Evolutionary conservation across 2,329 filamentous ascomycete species (phyloP), one percentile per base, ranked within the genome.

Genomic region (Arthrinium phaeospermum): DNA sequence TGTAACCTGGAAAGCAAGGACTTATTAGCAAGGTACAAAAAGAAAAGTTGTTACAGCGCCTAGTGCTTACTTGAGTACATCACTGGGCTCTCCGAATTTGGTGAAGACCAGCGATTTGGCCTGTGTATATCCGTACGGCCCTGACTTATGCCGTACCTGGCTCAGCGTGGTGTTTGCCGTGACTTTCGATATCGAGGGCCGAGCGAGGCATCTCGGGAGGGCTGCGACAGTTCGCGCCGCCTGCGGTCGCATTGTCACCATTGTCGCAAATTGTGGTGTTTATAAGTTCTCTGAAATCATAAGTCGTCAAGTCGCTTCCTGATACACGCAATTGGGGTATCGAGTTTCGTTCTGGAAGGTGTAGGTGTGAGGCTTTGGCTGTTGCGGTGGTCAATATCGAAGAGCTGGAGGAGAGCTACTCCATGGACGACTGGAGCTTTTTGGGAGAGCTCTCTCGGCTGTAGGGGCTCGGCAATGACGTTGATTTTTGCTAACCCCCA

Each of bases 101-200:
- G 90, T 89, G 82, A 94, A 94, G 67, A 93, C 90, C 75, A 96
- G 90, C n/a, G 92, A 90, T 85, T 95, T 95, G 75, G 93, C 92
- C 83, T 96, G 93, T 57, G 93, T 94, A 84, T 96, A 96, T 78
- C 94, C 94, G 80, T 94, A 95, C 0, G 90, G 89, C 0, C 88
- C 89, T 4, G 89, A 90, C 79, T 89, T 89, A 80, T 80, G 79
- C 64, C 89, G 86, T 70, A 82, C 80, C 24, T 80, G 74, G 61
- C 75, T 75, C 70, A 75, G 76, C 68, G 76, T 74, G 70, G 70
- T 53, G 46, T 71, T 67, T 71, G 41, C 41, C 44, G 37, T 10
- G 37, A 71, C 70, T 73, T 24, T 75, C 30, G 72, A 49, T 30
- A 61, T 72, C 70, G 47, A 64, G 69, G n/a, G 72, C 71, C 74